Conservation (phyloP, 805 yeast species). For the Zygotorulaspora chibaensis region DNA sequence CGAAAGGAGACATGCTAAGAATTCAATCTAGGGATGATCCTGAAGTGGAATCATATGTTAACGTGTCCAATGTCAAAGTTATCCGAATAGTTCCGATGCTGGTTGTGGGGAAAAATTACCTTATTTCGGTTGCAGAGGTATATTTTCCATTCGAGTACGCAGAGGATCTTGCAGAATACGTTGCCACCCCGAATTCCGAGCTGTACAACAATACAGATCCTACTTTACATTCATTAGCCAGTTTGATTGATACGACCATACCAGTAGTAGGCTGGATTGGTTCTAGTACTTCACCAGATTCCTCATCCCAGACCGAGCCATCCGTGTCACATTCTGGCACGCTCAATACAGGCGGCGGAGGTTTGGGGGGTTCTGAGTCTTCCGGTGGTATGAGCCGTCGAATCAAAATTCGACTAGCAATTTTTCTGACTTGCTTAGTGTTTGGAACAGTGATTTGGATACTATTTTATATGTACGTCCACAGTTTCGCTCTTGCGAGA, state of each 20-base stretch:
- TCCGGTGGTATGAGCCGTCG: constrained; percentile 1
- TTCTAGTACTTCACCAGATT: constrained; percentile 29
- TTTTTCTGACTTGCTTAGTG: constrained; percentile 15
- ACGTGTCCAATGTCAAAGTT: constrained; percentile 36
- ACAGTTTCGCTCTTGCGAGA: background rate
- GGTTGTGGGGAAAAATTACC: constrained; percentile 51
- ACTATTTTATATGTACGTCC: constrained; percentile 5
- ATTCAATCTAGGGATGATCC: background rate
- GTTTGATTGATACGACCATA: constrained; percentile 54
- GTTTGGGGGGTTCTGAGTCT: constrained; percentile 5
- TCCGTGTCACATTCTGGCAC: background rate
- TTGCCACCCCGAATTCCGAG: constrained; percentile 49
- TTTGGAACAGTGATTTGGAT: constrained; percentile 16
- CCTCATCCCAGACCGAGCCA: constrained; percentile 12
- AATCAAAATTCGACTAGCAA: constrained; percentile 12
- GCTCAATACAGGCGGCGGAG: constrained; percentile 4
- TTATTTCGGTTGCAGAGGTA: constrained; percentile 82
- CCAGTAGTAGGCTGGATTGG: constrained; percentile 23
- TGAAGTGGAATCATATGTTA: background rate
- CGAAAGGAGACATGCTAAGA: background rate
- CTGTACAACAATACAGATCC: constrained; percentile 59
- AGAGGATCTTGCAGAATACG: constrained; percentile 43
- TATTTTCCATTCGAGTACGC: constrained; percentile 64
- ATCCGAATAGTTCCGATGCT: constrained; percentile 71
- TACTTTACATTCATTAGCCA: constrained; percentile 55